Evolutionary conservation across 108 stramenopile species (phyloP).

Genomic region (Stephanodiscus triporus): DNA sequence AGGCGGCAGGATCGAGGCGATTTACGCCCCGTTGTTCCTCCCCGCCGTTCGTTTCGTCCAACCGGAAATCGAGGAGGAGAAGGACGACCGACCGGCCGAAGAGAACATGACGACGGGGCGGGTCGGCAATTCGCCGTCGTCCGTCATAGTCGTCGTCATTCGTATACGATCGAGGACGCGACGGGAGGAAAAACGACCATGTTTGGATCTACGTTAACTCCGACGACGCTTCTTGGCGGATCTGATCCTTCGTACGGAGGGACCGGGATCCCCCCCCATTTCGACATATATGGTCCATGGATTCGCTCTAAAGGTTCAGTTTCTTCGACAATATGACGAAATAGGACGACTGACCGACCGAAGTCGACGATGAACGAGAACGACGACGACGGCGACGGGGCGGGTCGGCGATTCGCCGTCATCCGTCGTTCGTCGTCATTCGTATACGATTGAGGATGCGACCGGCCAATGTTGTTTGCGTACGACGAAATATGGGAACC

Average conservation of each 20-base stretch:
- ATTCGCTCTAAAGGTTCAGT: too few relatives aligned
- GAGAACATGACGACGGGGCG: neutral
- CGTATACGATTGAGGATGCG: too few relatives aligned
- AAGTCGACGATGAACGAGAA: too few relatives aligned
- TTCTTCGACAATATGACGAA: too few relatives aligned
- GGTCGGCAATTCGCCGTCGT: neutral
- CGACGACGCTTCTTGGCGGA: constrained; percentile 17
- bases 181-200: constrained; percentile 52
- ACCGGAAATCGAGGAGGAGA: constrained; percentile 23
- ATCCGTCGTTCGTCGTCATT: too few relatives aligned
- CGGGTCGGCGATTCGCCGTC: too few relatives aligned
- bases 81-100: too few relatives aligned
- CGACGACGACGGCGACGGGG: too few relatives aligned
- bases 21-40: too few relatives aligned
- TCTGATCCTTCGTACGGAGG: constrained; percentile 12
- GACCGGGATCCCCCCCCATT: constrained; percentile 14
- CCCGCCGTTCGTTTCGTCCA: constrained; percentile 56
- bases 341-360: too few relatives aligned
- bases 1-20: too few relatives aligned
- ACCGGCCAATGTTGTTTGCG: neutral
- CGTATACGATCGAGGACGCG: neutral
- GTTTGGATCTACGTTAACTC: constrained; percentile 72
- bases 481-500: neutral
- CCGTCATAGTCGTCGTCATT: constrained; percentile 13
- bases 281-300: constrained; percentile 72